A percentile compares a stretch with the other conserved stretches of the same genome.
Conservation (phyloP, 2,329 filamentous ascomycete species). For the Xylaria sp. region DNA sequence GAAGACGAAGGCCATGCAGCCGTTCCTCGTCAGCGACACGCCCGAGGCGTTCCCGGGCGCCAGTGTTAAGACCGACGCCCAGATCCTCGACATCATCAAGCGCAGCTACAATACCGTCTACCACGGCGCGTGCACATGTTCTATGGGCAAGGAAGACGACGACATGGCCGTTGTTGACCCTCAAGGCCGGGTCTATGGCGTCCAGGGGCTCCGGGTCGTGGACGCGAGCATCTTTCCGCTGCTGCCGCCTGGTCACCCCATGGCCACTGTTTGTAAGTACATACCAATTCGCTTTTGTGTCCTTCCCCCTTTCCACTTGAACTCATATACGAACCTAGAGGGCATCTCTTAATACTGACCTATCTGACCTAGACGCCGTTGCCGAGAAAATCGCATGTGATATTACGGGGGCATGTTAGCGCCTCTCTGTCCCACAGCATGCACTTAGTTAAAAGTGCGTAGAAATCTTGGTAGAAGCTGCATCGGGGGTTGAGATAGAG, state of each 20-base stretch:
- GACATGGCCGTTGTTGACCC: constrained; percentile 50
- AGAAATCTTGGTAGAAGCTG: too few relatives aligned
- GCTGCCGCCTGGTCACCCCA: constrained; percentile 34
- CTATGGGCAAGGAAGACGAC: constrained; percentile 48
- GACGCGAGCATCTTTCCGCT: constrained; percentile 49
- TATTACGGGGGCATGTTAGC: too few relatives aligned
- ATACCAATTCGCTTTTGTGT: too few relatives aligned
- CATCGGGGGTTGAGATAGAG: too few relatives aligned
- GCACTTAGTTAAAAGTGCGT: too few relatives aligned
- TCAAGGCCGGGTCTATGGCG: constrained; percentile 48
- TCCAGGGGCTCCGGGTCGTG: constrained; percentile 48
- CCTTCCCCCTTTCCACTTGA: too few relatives aligned
- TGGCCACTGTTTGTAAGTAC: background rate
- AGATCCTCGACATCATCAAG: constrained; percentile 32
- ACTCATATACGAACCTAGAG: too few relatives aligned
- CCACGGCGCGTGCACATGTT: too few relatives aligned
- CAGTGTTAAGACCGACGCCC: constrained; percentile 29
- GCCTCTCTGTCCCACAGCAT: too few relatives aligned
- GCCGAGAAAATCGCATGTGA: too few relatives aligned
- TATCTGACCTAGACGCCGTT: too few relatives aligned
- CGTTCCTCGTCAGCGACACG: background rate
- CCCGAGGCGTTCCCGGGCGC: constrained; percentile 17
- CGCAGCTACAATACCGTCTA: constrained; percentile 29
- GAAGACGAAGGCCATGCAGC: background rate
- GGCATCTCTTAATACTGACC: too few relatives aligned